Base-by-base conservation (phyloP, 345 rosid genomes). In the Populus alba region DNA sequence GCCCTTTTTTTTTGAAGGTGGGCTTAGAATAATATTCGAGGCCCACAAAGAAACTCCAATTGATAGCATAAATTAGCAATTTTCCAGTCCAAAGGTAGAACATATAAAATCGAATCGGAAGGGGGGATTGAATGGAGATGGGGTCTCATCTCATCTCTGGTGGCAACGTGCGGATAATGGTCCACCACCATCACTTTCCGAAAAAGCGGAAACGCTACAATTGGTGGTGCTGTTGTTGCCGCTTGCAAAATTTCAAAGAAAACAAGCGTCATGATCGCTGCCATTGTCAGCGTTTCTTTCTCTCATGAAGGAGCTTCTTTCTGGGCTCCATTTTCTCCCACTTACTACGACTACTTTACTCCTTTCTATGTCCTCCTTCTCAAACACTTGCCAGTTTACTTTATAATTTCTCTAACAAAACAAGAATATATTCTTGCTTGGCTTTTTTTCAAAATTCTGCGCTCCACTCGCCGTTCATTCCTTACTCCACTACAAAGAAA, bases 361-460 rank as follows among this genome's bases (percentile, higher is more conserved):
- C 6, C 59, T 29, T 3, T 55, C 68, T 37, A 39, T 71, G 8
- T 63, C n/a, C 66, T 16, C 63, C 47, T 78, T 43, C 37, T 71
- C 27, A 15, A 10, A 25, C 38, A 59, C 49, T 59, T 45, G 23
- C 70, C 29, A 49, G 25, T 17, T 11, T 43, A 43, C 25, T 20
- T 63, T 49, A 33, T 10, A 17, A 17, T 45, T 70, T 53, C 20
- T 10, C 37, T 47, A 12, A 17, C 2, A 8, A 53, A 35, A n/a
- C 23, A 27, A n/a, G 82, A 68, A 79, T 74, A 79, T 79, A 79
- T 79, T 74, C 77, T 41, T 27, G 70, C 37, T 31, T 10, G 33
- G 43, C 23, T 74, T 45, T 53, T 55, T 22, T 13, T 31, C 43
- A 69, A 67, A 73, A 59, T 5, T 51, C 41, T 23, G 41, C 61